Evolutionary conservation across 2,329 filamentous ascomycete genomes (phyloP), one percentile per base, ranked within the genome.

Genomic region (Monilinia laxa): DNA sequence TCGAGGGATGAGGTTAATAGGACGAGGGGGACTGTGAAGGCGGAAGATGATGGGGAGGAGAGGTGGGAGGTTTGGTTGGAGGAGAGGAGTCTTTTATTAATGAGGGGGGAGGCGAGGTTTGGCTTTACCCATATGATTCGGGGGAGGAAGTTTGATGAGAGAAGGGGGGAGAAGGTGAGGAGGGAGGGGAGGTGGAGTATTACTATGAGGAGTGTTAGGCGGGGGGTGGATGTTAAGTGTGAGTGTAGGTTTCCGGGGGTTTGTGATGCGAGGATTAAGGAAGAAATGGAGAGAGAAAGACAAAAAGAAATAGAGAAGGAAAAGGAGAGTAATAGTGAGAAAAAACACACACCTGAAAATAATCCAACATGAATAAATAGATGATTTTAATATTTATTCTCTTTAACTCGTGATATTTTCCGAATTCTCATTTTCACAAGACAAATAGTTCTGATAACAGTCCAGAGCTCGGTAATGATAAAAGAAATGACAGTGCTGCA

Each of bases 261-360:
- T 52, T 68, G 67, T 54, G 67, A 68, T 57, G 59, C 67, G 20
- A 67, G 65, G 23, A 67, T 68, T 9, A 49, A 54, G 35, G 67
- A 68, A 23, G 67, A 68, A 31, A 52, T 16, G 31, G 47, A 53
- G n/a, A 62, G 31, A 11, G 40, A 47, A 28, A 28, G 28, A 28
- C 28, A 28, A 28, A 28, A 28, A n/a, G n/a, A 9, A 11, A 23
- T 2, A 25, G 40, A 31, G 16, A 28, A 1, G 23, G 23, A 42
- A n/a, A 14, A 5, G 54, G 16, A 57, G 23, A 31, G 12, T 11
- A 56, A 31, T 9, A 18, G 6, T 18, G 55, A 25, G 16, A 12
- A 0, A 25, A 9, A 4, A 28, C 3, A 7, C 52, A 4, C 11
- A 62, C 31, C 31, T 35, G 1, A 3, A 60, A 5, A 3, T 10